Evolutionary conservation across 2,329 filamentous ascomycete species (phyloP).

Genomic region (Teratosphaeria nubilosa): DNA sequence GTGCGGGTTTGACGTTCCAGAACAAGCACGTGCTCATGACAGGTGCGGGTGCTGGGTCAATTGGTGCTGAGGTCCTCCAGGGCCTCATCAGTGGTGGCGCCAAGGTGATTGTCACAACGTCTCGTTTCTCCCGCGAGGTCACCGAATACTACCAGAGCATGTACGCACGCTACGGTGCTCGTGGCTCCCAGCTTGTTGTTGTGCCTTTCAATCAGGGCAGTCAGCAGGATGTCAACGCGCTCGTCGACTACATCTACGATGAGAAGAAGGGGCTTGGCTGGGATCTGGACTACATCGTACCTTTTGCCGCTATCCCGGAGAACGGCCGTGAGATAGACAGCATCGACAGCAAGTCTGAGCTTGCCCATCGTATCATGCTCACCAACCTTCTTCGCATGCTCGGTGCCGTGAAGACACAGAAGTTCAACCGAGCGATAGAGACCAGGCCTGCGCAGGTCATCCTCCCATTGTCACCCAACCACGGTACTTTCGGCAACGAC

Average conservation of each 20-base stretch:
- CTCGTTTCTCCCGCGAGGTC: conserved; percentile 89
- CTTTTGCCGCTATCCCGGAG: conserved; percentile 95
- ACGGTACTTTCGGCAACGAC: conserved; percentile 95
- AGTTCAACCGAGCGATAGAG: conserved; percentile 77
- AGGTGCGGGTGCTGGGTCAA: conserved; percentile 92
- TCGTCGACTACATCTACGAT: conserved; percentile 95
- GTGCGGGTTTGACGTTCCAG: conserved; percentile 77
- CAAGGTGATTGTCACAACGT: conserved; percentile 93
- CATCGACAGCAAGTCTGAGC: conserved; percentile 94
- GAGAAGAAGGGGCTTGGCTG: conserved; percentile 92
- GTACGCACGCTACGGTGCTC: conserved; percentile 88
- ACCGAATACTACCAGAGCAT: conserved; percentile 99
- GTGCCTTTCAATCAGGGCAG: conserved; percentile 99
- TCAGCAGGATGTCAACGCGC: conserved; percentile 91
- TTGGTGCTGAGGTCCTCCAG: conserved; percentile 92
- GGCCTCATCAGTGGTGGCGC: conserved; percentile 93
- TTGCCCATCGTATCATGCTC: conserved; percentile 97
- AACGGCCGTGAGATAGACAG: conserved; percentile 94
- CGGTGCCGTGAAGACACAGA: conserved; percentile 82
- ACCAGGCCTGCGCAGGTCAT: conserved; percentile 95
- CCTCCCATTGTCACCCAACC: conserved; percentile 90
- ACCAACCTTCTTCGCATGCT: conserved; percentile 91
- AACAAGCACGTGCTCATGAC: conserved; percentile 98
- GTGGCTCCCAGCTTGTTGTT: conserved; percentile 91
- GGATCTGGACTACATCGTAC: conserved; percentile 93